Conservation (phyloP, 2,329 filamentous ascomycete genomes). For the Cercospora sesami region DNA sequence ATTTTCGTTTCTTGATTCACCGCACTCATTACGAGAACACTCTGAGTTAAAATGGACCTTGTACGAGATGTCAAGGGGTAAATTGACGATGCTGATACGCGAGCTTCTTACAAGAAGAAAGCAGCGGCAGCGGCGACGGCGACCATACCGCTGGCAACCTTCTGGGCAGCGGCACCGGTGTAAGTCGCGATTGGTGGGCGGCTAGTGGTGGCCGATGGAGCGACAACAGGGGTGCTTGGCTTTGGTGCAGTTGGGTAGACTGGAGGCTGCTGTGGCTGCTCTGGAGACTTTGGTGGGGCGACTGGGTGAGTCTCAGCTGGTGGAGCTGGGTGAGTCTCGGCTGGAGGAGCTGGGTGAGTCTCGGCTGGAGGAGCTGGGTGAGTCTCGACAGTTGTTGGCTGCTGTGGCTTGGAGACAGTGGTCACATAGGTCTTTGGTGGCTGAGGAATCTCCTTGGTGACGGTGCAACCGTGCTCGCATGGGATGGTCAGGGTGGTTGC, state of each 20-base stretch:
- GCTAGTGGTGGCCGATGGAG: neutral
- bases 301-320: neutral
- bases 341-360: neutral
- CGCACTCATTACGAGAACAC: neutral
- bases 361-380: neutral
- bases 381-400: neutral
- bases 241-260: neutral
- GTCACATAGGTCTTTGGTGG: neutral
- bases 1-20: neutral
- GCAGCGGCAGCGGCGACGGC: neutral
- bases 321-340: neutral
- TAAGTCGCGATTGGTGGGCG: neutral
- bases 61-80: neutral
- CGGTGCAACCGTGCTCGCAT: conserved; percentile 17
- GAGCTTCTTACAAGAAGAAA: conserved; percentile 4
- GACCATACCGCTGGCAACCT: neutral
- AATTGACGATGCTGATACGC: neutral
- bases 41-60: neutral
- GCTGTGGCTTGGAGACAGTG: neutral
- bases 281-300: neutral
- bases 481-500: conserved; percentile 5
- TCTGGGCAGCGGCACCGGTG: neutral
- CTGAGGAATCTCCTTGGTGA: conserved; percentile 11
- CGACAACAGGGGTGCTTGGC: neutral
- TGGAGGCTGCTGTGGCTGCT: neutral